A percentile compares a stretch with the other conserved stretches of the same genome.
These are phyloP conservation scores for Ceratobasidium sp. DNA, from an alignment of 1,284 basidiomycete species.

Conservation along the genomic window DNA sequence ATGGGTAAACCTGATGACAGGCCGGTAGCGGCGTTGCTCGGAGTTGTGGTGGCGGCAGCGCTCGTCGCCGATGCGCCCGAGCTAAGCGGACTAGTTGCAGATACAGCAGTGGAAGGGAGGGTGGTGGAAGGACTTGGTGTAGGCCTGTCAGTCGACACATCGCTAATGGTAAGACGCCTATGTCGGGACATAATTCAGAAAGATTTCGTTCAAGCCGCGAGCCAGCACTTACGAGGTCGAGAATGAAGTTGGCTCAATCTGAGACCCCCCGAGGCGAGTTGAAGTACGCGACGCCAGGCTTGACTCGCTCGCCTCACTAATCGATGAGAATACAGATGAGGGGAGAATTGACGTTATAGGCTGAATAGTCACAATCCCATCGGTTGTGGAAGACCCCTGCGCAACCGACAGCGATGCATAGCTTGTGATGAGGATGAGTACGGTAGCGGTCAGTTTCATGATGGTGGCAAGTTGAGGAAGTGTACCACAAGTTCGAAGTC, in stretches of 20 bases:
- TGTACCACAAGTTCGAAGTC: not conserved
- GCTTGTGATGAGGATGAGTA: not conserved
- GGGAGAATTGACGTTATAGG: slow-evolving; percentile 32
- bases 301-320: not conserved
- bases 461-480: not conserved
- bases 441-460: slow-evolving; percentile 10
- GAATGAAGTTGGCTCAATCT: slow-evolving; percentile 16
- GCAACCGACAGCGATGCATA: not conserved
- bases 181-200: not conserved
- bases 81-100: not conserved
- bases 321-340: slow-evolving; percentile 15
- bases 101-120: not conserved
- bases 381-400: not conserved
- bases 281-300: slow-evolving; percentile 1
- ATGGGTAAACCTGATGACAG: not conserved
- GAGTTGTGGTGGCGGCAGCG: slow-evolving; percentile 18
- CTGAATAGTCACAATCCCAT: slow-evolving; percentile 24
- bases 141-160: slow-evolving; percentile 29
- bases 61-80: not conserved
- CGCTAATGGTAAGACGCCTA: slow-evolving; percentile 24
- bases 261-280: slow-evolving; percentile 23
- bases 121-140: slow-evolving; percentile 3
- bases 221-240: not conserved
- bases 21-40: slow-evolving; percentile 6
- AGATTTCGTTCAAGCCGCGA: not conserved